Evolutionary conservation across 805 yeast genomes (phyloP).

Genomic region (Tetrapisispora arboricola): DNA sequence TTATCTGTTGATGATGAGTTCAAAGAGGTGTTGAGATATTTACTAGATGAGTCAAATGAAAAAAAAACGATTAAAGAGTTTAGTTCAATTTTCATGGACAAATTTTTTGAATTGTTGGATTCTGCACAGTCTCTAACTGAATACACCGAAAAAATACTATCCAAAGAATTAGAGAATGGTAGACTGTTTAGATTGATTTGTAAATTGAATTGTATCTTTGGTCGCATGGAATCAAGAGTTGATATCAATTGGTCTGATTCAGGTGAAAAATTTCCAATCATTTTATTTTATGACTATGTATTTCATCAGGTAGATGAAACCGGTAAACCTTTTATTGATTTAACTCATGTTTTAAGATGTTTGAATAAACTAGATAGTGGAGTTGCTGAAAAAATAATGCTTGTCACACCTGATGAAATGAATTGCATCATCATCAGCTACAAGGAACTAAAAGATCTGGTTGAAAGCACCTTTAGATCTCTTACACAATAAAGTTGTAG

Average conservation of each 20-base stretch:
- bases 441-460: slow-evolving; percentile 65
- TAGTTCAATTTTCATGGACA: slow-evolving; percentile 34
- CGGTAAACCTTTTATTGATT: slow-evolving; percentile 70
- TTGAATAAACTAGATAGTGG: slow-evolving; percentile 91
- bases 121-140: slow-evolving; percentile 45
- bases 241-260: slow-evolving; percentile 60
- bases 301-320: slow-evolving; percentile 74
- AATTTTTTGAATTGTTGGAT: slow-evolving; percentile 39
- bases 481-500: slow-evolving; percentile 20
- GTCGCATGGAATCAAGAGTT: slow-evolving; percentile 55
- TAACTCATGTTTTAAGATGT: slow-evolving; percentile 68
- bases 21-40: slow-evolving; percentile 34
- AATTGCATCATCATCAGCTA: slow-evolving; percentile 77
- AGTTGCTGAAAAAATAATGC: slow-evolving; percentile 66
- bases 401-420: slow-evolving; percentile 78
- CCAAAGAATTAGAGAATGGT: slow-evolving; percentile 78
- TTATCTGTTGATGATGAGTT: slow-evolving; percentile 35
- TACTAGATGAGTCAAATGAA: slow-evolving; percentile 21
- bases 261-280: slow-evolving; percentile 63
- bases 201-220: slow-evolving; percentile 69
- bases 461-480: slow-evolving; percentile 55
- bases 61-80: slow-evolving; percentile 27
- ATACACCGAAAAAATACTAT: slow-evolving; percentile 48
- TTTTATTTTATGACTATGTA: slow-evolving; percentile 70
- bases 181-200: slow-evolving; percentile 72